Percentiles rank a stretch among this genome's conserved stretches.
Conservation (phyloP, 805 yeast genomes). For the Starmerella sp. region DNA sequence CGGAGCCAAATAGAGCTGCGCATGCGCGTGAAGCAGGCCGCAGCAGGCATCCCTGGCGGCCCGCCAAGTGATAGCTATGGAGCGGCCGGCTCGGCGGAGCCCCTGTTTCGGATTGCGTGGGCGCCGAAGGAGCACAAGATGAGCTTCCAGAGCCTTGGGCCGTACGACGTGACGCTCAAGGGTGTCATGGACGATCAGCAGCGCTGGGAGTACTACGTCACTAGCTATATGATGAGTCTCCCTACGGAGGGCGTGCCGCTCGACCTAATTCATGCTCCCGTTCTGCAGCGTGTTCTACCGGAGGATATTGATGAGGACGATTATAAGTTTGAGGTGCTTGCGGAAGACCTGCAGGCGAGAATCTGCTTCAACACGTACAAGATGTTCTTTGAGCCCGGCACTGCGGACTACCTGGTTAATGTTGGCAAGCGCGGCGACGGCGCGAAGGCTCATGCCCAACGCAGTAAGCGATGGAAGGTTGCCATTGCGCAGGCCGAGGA, state of each 20-base stretch:
- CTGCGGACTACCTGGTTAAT: conserved; percentile 56
- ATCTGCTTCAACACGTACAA: conserved; percentile 69
- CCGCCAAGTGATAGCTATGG: conserved; percentile 6
- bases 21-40: conserved; percentile 68
- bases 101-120: conserved; percentile 79
- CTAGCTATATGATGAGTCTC: conserved; percentile 85
- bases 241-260: conserved; percentile 94
- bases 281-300: conserved; percentile 41
- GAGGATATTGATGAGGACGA: conserved; percentile 20
- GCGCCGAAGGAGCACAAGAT: conserved; percentile 43
- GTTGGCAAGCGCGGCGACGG: conserved; percentile 7
- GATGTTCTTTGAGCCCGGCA: conserved; percentile 65
- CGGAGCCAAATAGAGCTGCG: conserved; percentile 84
- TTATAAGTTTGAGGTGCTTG: conserved; percentile 41
- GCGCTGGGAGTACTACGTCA: conserved; percentile 84
- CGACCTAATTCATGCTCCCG: conserved; percentile 66
- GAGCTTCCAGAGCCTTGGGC: conserved; percentile 69
- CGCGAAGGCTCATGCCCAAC: conserved; percentile 4
- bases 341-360: conserved; percentile 64
- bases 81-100: conserved; percentile 49
- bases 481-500: conserved; percentile 12
- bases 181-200: conserved; percentile 61
- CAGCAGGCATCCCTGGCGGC: conserved; percentile 33
- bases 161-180: conserved; percentile 78
- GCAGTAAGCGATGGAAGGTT: conserved; percentile 17